Conservation (phyloP, 2,329 filamentous ascomycete species). For the Allantophomopsis lycopodina region DNA sequence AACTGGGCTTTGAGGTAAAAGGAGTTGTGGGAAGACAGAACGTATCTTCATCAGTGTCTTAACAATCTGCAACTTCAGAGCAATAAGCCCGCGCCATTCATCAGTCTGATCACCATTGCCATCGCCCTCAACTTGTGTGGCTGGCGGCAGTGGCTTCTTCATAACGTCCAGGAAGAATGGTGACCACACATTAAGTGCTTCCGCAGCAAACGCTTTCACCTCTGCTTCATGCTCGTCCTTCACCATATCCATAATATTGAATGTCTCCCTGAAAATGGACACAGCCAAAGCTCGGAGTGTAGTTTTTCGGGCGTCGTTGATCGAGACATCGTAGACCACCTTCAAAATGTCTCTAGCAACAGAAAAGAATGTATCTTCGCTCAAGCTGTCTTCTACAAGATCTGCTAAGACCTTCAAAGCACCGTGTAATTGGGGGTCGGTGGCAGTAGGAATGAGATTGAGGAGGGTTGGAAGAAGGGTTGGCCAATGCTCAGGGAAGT, state of each 20-base stretch:
- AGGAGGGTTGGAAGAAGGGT: conserved; percentile 71
- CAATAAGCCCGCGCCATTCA: conserved; percentile 67
- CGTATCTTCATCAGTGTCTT: conserved; percentile 88
- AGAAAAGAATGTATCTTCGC: conserved; percentile 87
- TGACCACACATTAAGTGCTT: conserved; percentile 71
- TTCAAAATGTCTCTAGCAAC: conserved; percentile 78
- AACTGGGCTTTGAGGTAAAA: conserved; percentile 68
- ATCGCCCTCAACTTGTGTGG: conserved; percentile 38
- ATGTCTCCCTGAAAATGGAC: conserved; percentile 79
- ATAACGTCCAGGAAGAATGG: conserved; percentile 77
- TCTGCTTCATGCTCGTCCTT: conserved; percentile 82
- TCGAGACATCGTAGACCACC: conserved; percentile 69
- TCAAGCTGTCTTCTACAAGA: conserved; percentile 85
- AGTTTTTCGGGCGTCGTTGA: conserved; percentile 60
- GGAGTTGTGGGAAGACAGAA: conserved; percentile 64
- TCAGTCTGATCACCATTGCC: conserved; percentile 45
- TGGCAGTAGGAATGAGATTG: conserved; percentile 60
- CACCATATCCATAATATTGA: conserved; percentile 93
- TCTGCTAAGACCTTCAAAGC: conserved; percentile 79
- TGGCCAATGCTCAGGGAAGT: conserved; percentile 96
- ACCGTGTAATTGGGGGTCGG: conserved; percentile 73
- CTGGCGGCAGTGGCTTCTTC: conserved; percentile 56
- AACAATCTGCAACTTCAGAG: conserved; percentile 85
- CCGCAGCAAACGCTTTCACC: conserved; percentile 80
- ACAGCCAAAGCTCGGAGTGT: conserved; percentile 74